Evolutionary conservation across 2,329 filamentous ascomycete species (phyloP).

Genomic region (Fusarium pseudoanthophilum): DNA sequence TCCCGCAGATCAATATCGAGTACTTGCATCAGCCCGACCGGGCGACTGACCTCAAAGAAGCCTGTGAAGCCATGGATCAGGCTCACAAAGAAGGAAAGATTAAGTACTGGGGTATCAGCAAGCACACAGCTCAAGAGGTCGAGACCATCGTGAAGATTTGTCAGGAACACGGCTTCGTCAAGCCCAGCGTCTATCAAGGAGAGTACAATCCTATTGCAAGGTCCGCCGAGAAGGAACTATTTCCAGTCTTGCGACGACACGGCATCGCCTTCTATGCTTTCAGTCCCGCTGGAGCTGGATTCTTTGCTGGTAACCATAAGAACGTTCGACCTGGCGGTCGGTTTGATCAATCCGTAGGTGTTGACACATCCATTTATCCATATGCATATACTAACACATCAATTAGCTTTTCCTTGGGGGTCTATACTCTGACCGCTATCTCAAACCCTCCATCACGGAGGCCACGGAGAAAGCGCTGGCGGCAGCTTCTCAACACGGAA

Average conservation of each 20-base stretch:
- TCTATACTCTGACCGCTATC: background rate
- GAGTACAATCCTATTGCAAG: background rate
- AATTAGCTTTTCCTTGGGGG: background rate
- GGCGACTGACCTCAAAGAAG: background rate
- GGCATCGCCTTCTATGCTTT: background rate
- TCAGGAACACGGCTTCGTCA: background rate
- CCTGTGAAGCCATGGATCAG: background rate
- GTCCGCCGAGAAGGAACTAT: background rate
- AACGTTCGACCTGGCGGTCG: background rate
- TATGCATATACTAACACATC: fast-evolving
- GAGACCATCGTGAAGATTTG: background rate
- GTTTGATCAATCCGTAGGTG: background rate
- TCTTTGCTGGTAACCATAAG: background rate
- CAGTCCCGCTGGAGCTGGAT: background rate
- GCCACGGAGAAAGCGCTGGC: background rate
- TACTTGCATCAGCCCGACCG: background rate
- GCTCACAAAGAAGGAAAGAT: background rate
- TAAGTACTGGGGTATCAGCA: background rate
- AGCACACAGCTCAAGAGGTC: background rate
- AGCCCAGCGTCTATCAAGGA: background rate
- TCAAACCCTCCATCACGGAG: background rate
- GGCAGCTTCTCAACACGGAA: background rate
- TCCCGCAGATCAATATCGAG: background rate
- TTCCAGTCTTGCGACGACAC: background rate
- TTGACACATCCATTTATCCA: fast-evolving